These are phyloP conservation scores for Cylindrotheca fusiformis DNA, from an alignment of 108 stramenopile species.

Conservation along the genomic window DNA sequence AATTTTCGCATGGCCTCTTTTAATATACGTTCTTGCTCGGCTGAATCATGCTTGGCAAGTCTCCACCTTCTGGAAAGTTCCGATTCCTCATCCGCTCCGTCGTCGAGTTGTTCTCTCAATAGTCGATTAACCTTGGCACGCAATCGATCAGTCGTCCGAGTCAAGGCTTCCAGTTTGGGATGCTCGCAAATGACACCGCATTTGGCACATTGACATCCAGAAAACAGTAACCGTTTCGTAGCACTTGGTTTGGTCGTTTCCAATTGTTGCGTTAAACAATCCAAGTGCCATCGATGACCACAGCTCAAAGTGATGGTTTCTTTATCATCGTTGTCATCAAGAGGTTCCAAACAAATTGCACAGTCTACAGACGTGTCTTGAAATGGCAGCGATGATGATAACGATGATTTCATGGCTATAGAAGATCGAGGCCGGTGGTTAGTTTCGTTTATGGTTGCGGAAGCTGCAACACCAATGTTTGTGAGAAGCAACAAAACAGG, in stretches of 20 bases:
- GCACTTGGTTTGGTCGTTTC: conserved; percentile 38
- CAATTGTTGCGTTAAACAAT: conserved; percentile 55
- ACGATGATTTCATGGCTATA: too few relatives aligned
- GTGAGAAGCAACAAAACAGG: too few relatives aligned
- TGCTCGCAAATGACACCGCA: conserved; percentile 54
- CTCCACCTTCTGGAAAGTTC: neutral
- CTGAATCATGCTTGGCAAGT: neutral
- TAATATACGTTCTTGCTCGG: conserved; percentile 8
- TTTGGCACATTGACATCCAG: conserved; percentile 69
- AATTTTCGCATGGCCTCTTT: conserved; percentile 47
- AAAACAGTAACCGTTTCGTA: conserved; percentile 47
- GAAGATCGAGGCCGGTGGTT: too few relatives aligned
- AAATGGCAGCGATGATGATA: too few relatives aligned
- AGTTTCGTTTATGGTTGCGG: too few relatives aligned
- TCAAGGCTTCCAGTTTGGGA: conserved; percentile 47
- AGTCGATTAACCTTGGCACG: conserved; percentile 54
- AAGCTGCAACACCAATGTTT: too few relatives aligned
- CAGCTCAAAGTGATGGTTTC: conserved; percentile 42
- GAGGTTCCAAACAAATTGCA: conserved; percentile 59
- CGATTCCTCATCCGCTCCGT: conserved; percentile 26
- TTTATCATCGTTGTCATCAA: conserved; percentile 10
- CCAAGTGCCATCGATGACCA: conserved; percentile 59
- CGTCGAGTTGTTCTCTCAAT: conserved; percentile 43
- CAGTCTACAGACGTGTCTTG: conserved; percentile 59
- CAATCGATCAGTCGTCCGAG: conserved; percentile 46